Evolutionary conservation across 352 stramenopile species (phyloP), one percentile per base, ranked within the genome.

Genomic region (Achlya hypogyna): DNA sequence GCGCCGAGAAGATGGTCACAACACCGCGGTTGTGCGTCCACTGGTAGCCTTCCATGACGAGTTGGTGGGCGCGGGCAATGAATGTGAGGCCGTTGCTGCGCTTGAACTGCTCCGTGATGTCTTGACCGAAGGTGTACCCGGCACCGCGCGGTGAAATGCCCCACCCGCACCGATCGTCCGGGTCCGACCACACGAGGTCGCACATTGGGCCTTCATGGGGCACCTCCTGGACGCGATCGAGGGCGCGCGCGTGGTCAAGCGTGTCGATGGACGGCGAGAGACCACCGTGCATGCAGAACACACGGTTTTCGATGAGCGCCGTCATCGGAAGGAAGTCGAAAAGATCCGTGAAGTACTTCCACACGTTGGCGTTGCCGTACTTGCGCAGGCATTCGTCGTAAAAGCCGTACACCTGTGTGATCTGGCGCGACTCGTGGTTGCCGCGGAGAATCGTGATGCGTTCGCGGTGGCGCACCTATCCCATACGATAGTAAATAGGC

Each of bases 1-100:
- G 91, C 18, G 91, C 91, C 63, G 78, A 93, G 63, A 97, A 98
- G 70, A 98, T 92, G 4, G 91, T 98, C 25, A 97, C 88, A 16
- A 97, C 85, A 43, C 87, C 84, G 62, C 92, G 79, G 69, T 97
- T 95, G 74, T 97, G 89, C 42, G 86, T 94, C 83, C 88, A 96
- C 72, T 97, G 88, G 76, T 96, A 97, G 51, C 91, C 91, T 72
- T 98, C 91, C 91, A 97, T 97, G 20, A 97, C 91, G 23, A 98
- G 76, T 74, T 98, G 87, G 49, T 95, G 87, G 23, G 87, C 87
- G 22, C 87, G 84, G 14, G 82, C 82, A 52, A 95, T 93, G 72
- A 94, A 91, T 63, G 81, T 91, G 54, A 95, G 78, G 3, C 82
- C 86, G 69, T 95, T 94, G 75, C 81, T 94, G 70, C 79, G 86